Conservation (phyloP, 164 flowering plant genomes). For the Echeveria elegans region DNA sequence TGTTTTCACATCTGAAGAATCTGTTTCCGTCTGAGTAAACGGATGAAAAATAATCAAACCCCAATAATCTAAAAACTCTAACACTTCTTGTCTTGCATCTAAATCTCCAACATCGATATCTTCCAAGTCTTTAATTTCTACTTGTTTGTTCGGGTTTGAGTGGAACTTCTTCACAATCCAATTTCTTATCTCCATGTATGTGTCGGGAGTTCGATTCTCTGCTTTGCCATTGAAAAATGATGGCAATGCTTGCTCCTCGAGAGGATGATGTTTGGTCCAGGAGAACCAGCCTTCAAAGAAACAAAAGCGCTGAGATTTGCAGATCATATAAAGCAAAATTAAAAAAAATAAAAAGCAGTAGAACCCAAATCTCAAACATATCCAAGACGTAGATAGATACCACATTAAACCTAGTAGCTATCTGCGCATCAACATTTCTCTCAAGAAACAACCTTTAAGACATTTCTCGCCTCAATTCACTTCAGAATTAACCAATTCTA, state of each 20-base stretch:
- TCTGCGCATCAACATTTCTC: background rate
- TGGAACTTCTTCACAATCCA: slow-evolving; percentile 76
- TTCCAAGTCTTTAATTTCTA: slow-evolving; percentile 59
- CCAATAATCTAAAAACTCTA: slow-evolving; percentile 93
- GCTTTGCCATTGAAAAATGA: slow-evolving; percentile 81
- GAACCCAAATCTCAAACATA: background rate
- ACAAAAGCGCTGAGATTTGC: background rate
- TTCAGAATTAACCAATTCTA: background rate
- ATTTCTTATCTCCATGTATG: slow-evolving; percentile 77
- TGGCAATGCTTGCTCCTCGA: slow-evolving; percentile 62
- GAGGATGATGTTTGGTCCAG: slow-evolving; percentile 69
- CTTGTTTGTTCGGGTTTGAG: slow-evolving; percentile 37
- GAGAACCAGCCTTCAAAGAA: slow-evolving; percentile 78
- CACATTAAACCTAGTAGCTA: background rate
- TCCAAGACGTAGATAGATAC: background rate
- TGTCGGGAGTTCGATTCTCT: slow-evolving; percentile 49
- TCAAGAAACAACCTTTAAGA: no score
- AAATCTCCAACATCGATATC: slow-evolving; percentile 58
- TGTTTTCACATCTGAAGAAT: slow-evolving; percentile 22
- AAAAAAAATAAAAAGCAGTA: background rate
- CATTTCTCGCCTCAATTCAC: background rate
- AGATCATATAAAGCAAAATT: background rate
- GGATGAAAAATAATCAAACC: slow-evolving; percentile 96
- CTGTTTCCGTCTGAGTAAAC: slow-evolving; percentile 34
- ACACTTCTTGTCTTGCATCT: slow-evolving; percentile 71